Conservation (phyloP, 768 basidiomycete genomes). For the Kwoniella sp. region DNA sequence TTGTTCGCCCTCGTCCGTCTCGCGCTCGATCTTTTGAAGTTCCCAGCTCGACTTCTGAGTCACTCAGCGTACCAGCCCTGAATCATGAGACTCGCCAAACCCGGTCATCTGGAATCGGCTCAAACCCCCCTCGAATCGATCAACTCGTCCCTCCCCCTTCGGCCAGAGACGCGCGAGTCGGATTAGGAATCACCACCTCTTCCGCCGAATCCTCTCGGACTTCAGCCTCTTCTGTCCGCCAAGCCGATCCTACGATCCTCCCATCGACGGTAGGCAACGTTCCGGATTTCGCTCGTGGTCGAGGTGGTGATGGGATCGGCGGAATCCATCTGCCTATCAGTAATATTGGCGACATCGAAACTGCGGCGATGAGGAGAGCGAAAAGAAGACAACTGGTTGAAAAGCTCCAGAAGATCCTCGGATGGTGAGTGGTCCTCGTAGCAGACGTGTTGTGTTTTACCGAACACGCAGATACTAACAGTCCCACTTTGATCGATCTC, state of each 20-base stretch:
- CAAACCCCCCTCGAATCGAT: constrained; percentile 23
- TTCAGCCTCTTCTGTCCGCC: not conserved
- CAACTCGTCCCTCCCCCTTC: constrained; percentile 17
- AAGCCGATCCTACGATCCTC: not conserved
- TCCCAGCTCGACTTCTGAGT: not conserved
- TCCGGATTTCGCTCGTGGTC: constrained; percentile 38
- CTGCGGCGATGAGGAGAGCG: constrained; percentile 16
- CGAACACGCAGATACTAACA: not conserved
- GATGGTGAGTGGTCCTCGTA: constrained; percentile 40
- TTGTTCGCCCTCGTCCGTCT: constrained; percentile 3
- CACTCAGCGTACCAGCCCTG: not conserved
- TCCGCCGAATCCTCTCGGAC: constrained; percentile 1
- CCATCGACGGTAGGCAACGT: constrained; percentile 15
- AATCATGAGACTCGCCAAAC: not conserved
- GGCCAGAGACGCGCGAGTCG: constrained; percentile 7
- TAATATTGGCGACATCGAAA: constrained; percentile 8
- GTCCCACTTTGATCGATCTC: not conserved
- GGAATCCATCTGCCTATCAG: constrained; percentile 22
- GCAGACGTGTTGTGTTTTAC: not conserved
- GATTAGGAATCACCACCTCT: constrained; percentile 13
- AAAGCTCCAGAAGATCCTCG: constrained; percentile 38
- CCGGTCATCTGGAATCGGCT: not conserved
- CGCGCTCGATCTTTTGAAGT: constrained; percentile 21
- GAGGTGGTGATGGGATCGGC: constrained; percentile 40
- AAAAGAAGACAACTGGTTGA: constrained; percentile 23